phyloP scores from a whole-genome alignment of 2,329 filamentous ascomycete genomes.

The Fonsecaea erecta region DNA sequence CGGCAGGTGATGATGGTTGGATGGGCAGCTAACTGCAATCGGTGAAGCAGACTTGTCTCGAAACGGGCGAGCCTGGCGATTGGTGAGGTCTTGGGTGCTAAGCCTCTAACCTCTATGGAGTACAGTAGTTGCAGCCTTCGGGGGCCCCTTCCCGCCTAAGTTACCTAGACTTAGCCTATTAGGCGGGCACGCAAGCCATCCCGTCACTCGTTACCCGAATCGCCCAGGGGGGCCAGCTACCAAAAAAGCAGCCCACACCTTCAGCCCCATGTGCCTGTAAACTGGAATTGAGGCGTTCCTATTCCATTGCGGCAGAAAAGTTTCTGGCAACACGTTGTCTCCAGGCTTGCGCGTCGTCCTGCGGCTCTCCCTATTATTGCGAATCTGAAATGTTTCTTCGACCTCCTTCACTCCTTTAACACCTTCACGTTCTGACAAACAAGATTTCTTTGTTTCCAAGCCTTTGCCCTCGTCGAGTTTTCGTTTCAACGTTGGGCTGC shows the following conservation, averaged over 20 bases:
- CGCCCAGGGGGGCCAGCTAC: not conserved
- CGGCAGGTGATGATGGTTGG: not conserved
- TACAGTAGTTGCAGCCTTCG: not conserved
- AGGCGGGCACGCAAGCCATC: not conserved
- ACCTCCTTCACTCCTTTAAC: slow-evolving; percentile 3
- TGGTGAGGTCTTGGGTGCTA: not conserved
- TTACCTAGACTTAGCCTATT: slow-evolving; percentile 2
- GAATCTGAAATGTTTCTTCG: slow-evolving; percentile 2
- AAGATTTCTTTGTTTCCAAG: slow-evolving; percentile 1
- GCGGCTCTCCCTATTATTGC: slow-evolving; percentile 5
- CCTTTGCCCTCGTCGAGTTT: not conserved
- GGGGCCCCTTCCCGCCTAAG: slow-evolving; percentile 11
- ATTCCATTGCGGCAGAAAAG: slow-evolving; percentile 1
- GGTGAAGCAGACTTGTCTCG: slow-evolving; percentile 17
- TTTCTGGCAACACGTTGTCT: slow-evolving; percentile 3
- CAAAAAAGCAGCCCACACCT: not conserved
- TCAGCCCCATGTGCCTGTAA: slow-evolving; percentile 4
- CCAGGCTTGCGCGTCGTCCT: slow-evolving; percentile 11
- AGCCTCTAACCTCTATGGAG: not conserved
- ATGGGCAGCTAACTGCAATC: slow-evolving; percentile 3
- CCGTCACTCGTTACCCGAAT: slow-evolving; percentile 6
- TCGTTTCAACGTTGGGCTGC: not conserved
- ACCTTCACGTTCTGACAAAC: not conserved
- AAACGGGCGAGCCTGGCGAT: slow-evolving; percentile 9
- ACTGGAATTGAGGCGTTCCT: slow-evolving; percentile 7